Conservation (phyloP, 805 yeast species). For the Kodamaea sagamina region DNA sequence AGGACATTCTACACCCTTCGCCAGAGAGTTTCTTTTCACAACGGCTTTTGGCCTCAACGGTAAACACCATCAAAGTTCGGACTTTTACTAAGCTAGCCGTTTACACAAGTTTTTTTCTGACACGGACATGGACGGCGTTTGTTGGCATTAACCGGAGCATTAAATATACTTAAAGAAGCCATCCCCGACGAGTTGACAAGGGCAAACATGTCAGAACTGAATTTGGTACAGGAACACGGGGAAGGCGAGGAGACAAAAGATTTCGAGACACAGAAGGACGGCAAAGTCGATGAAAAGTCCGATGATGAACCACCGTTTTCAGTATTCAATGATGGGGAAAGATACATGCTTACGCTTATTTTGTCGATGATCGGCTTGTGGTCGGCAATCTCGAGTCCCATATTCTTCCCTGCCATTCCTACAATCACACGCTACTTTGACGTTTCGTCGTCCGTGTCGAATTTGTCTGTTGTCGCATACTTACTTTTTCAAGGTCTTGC, state of each 20-base stretch:
- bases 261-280: not conserved
- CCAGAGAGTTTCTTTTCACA: too few relatives aligned
- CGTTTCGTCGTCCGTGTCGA: slow-evolving; percentile 57
- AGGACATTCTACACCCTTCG: too few relatives aligned
- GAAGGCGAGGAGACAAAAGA: not conserved
- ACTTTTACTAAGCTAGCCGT: too few relatives aligned
- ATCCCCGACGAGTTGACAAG: too few relatives aligned
- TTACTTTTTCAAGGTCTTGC: slow-evolving; percentile 73
- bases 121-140: too few relatives aligned
- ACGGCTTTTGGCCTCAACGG: too few relatives aligned
- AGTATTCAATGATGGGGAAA: slow-evolving; percentile 45
- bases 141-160: too few relatives aligned
- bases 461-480: slow-evolving; percentile 75
- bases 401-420: slow-evolving; percentile 77
- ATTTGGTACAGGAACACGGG: not conserved
- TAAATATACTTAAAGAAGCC: too few relatives aligned
- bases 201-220: not conserved
- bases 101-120: too few relatives aligned
- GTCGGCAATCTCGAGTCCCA: slow-evolving; percentile 74
- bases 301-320: slow-evolving; percentile 33
- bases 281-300: not conserved
- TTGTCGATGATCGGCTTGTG: slow-evolving; percentile 56
- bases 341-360: slow-evolving; percentile 37
- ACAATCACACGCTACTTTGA: slow-evolving; percentile 55
- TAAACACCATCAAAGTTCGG: too few relatives aligned